Evolutionary conservation across 2,329 filamentous ascomycete species (phyloP).

Genomic region (Neophaeococcomyces aloes): DNA sequence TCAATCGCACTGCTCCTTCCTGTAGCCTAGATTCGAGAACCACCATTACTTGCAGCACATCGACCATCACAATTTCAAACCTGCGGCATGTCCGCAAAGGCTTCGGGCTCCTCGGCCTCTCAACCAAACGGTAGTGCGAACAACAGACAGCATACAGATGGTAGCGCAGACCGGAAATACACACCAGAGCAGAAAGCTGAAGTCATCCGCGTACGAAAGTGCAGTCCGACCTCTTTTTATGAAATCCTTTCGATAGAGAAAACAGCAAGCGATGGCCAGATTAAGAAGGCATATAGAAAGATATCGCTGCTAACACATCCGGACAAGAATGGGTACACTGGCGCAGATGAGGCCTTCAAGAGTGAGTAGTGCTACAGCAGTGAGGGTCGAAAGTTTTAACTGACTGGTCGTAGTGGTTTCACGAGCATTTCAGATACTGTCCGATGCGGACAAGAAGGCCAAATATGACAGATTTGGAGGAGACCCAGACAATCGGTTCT

Average conservation of each 20-base stretch:
- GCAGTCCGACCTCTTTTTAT: conserved; percentile 80
- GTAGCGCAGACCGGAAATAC: conserved; percentile 50
- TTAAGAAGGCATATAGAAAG: conserved; percentile 97
- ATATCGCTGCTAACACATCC: conserved; percentile 89
- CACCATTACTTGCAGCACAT: not conserved
- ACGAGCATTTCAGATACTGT: conserved; percentile 82
- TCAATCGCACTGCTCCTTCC: no score
- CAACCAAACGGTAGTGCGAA: conserved; percentile 31
- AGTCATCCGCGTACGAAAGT: conserved; percentile 78
- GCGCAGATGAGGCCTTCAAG: conserved; percentile 97
- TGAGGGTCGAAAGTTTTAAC: conserved; percentile 1
- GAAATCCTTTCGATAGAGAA: conserved; percentile 73
- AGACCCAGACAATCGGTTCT: conserved; percentile 80
- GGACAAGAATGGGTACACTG: conserved; percentile 94
- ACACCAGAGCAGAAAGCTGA: conserved; percentile 86
- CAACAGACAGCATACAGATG: conserved; percentile 40
- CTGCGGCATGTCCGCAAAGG: conserved; percentile 30
- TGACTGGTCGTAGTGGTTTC: conserved; percentile 58
- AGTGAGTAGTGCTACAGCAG: conserved; percentile 40
- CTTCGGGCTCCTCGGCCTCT: conserved; percentile 35
- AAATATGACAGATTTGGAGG: conserved; percentile 83
- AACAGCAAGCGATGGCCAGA: conserved; percentile 64
- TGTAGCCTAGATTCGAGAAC: no score
- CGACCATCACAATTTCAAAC: not conserved
- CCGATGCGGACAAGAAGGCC: conserved; percentile 83